These are phyloP conservation scores for Trametes maxima DNA, from an alignment of 768 basidiomycete species.

Conservation along the genomic window DNA sequence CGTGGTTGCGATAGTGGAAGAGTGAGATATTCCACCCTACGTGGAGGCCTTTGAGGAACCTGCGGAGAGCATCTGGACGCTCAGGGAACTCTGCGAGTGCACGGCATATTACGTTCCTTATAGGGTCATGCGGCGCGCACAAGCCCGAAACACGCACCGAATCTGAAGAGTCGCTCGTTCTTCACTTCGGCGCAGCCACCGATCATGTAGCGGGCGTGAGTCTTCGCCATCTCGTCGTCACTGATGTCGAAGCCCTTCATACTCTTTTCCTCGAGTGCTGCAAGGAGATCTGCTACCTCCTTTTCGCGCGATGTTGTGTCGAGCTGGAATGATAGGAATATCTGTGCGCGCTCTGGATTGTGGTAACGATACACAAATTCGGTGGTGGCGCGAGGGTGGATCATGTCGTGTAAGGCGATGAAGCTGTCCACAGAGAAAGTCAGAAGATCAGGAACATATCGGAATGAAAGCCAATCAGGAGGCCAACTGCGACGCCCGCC, in stretches of 20 bases:
- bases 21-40: constrained; percentile 92
- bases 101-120: background rate
- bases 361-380: constrained; percentile 96
- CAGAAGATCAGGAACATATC: background rate
- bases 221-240: constrained; percentile 94
- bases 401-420: constrained; percentile 79
- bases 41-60: constrained; percentile 83
- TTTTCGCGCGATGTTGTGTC: constrained; percentile 54
- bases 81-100: constrained; percentile 87
- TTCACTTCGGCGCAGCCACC: constrained; percentile 79
- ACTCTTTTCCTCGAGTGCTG: constrained; percentile 59
- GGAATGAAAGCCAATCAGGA: too few relatives aligned
- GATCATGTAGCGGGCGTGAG: constrained; percentile 92
- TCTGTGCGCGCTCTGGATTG: constrained; percentile 70
- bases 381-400: constrained; percentile 90
- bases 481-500: background rate
- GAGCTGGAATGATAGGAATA: constrained; percentile 90
- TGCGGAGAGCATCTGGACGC: constrained; percentile 86
- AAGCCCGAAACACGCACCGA: constrained; percentile 61
- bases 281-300: constrained; percentile 68
- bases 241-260: constrained; percentile 91
- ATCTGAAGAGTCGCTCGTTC: constrained; percentile 89
- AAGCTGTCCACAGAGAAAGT: constrained; percentile 55
- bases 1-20: constrained; percentile 98
- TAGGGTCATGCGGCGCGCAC: background rate